A percentile compares a stretch with the other conserved stretches of the same genome.
Evolutionary conservation across 306 rosid species (phyloP).

Genomic region (Quercus mongolica): DNA sequence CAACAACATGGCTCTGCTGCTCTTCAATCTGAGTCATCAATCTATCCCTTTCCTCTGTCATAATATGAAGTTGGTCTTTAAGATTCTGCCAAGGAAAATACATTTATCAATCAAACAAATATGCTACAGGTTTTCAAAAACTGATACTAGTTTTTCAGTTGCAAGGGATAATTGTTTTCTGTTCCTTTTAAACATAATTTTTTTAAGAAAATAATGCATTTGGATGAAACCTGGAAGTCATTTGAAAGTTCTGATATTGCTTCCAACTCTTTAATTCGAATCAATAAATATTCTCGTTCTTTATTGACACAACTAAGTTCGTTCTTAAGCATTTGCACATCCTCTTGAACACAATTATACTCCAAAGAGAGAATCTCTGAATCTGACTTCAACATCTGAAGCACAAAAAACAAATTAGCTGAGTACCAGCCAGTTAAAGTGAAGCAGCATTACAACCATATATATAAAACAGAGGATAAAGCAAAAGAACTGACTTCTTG

Average conservation of each 20-base stretch:
- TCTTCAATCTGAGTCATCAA: slow-evolving; percentile 46
- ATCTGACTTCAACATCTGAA: slow-evolving; percentile 27
- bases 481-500: slow-evolving; percentile 43
- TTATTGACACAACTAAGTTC: slow-evolving; percentile 19
- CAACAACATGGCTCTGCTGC: slow-evolving; percentile 39
- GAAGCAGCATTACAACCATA: slow-evolving; percentile 3
- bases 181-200: background rate
- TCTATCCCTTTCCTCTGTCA: slow-evolving; percentile 57
- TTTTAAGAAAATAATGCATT: slow-evolving; percentile 5
- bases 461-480: slow-evolving; percentile 6
- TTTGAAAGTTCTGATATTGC: slow-evolving; percentile 22
- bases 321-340: slow-evolving; percentile 20
- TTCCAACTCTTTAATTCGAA: slow-evolving; percentile 25
- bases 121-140: slow-evolving; percentile 1
- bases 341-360: slow-evolving; percentile 17
- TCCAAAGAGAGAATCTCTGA: slow-evolving; percentile 12
- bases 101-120: slow-evolving; percentile 23
- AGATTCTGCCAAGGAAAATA: slow-evolving; percentile 42
- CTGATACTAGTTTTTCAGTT: background rate
- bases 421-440: slow-evolving; percentile 13
- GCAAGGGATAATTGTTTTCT: slow-evolving; percentile 6
- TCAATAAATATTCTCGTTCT: slow-evolving; percentile 31
- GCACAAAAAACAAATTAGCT: background rate
- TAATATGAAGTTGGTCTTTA: slow-evolving; percentile 32
- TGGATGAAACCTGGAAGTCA: slow-evolving; percentile 41